phyloP scores from a whole-genome alignment of 257 asterid genomes.

The Eucommia ulmoides region DNA sequence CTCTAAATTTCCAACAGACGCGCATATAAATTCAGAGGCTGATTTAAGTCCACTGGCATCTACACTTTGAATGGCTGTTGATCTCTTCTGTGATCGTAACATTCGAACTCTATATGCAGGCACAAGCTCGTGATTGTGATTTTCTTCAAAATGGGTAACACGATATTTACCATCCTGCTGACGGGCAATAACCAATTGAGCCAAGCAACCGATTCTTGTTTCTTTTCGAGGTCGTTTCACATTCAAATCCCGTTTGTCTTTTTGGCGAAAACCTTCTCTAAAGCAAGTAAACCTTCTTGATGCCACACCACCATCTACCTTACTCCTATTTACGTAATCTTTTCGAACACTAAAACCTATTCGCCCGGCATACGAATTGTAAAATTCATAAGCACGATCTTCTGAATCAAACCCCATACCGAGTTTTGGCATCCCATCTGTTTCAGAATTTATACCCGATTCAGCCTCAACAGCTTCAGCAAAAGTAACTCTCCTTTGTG shows the following conservation, averaged over 20 bases:
- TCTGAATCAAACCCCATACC: slow-evolving; percentile 58
- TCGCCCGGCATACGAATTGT: slow-evolving; percentile 43
- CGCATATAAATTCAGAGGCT: slow-evolving; percentile 24
- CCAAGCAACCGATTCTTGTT: slow-evolving; percentile 55
- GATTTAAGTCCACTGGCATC: slow-evolving; percentile 23
- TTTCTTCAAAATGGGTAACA: slow-evolving; percentile 50
- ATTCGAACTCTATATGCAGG: slow-evolving; percentile 33
- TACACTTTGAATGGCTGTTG: slow-evolving; percentile 16
- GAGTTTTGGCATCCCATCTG: slow-evolving; percentile 45
- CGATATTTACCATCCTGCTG: slow-evolving; percentile 49
- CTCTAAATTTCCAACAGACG: slow-evolving; percentile 19
- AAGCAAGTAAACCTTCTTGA: slow-evolving; percentile 53
- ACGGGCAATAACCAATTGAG: slow-evolving; percentile 49
- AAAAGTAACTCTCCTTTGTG: slow-evolving; percentile 57
- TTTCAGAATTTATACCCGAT: slow-evolving; percentile 18
- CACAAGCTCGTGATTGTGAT: slow-evolving; percentile 50
- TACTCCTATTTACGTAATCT: slow-evolving; percentile 50
- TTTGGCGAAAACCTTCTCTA: slow-evolving; percentile 43
- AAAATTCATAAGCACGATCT: slow-evolving; percentile 44
- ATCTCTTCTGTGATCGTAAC: slow-evolving; percentile 44
- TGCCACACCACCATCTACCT: slow-evolving; percentile 38
- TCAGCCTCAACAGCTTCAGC: slow-evolving; percentile 49
- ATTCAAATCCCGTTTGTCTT: slow-evolving; percentile 38
- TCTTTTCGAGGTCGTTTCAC: slow-evolving; percentile 49
- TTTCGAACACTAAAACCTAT: slow-evolving; percentile 44